Evolutionary conservation across 2,329 filamentous ascomycete genomes (phyloP), one percentile per base, ranked within the genome.

Genomic region (Colletotrichum incanum): DNA sequence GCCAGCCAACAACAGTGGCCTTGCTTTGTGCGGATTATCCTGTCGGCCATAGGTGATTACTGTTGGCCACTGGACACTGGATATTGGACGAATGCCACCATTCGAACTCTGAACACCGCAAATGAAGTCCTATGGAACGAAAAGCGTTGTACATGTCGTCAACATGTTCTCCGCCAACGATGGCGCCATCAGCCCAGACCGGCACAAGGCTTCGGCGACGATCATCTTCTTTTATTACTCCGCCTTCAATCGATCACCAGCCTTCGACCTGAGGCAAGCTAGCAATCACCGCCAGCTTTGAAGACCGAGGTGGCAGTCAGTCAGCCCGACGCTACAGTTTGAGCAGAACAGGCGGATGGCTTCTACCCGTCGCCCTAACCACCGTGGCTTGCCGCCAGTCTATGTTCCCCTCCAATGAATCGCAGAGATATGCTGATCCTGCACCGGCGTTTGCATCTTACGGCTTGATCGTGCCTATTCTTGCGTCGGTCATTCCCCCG

Each of bases 311-410:
- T 37, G n/a, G 14, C 59, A 54, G 39, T 52, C 45, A 39, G 28
- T 37, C 41, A 69, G 45, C 39, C 37, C 43, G 59, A 45, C 59
- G 65, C 69, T 68, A 72, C 54, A 54, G 52, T 49, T 55, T 41
- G 65, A 43, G 49, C 58, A 59, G 65, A 41, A 47, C 26, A 68
- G 58, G 47, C 65, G 69, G 69, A 72, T 69, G 59, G 28, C 59
- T 68, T 72, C 65, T 69, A 65, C 59, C 65, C 69, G 69, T 60
- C 65, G 39, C 23, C 31, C 41, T 49, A 47, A 55, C 43, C 61
- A 18, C 66, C 37, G 37, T 72, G 69, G 69, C 69, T 68, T 69
- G 54, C 65, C 45, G 49, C 34, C 65, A 41, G 68, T 47, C 69
- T 59, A 39, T 31, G 5, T 49, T 47, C 31, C 16, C 37, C 58